These are phyloP conservation scores for Cymbopogon citratus DNA, from an alignment of 176 grass and related monocot species.

Conservation along the genomic window DNA sequence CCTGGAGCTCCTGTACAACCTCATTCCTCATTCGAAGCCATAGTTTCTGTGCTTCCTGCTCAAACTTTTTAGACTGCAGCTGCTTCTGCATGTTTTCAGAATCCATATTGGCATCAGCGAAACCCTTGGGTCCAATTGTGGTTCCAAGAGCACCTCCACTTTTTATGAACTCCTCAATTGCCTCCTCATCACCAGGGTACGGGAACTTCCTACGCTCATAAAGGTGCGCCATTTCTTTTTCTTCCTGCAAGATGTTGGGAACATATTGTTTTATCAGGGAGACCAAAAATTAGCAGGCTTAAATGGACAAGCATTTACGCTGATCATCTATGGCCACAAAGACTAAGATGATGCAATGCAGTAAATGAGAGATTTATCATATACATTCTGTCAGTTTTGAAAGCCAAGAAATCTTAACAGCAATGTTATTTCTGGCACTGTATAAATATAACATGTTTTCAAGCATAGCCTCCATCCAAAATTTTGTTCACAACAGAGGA, in stretches of 20 bases:
- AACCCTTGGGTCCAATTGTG: constrained; percentile 72
- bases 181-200: constrained; percentile 74
- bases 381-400: not conserved
- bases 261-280: not conserved
- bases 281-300: not conserved
- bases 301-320: not conserved
- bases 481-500: not conserved
- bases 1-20: constrained; percentile 76
- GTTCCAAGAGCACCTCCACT: constrained; percentile 67
- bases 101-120: constrained; percentile 66
- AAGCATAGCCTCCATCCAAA: not conserved
- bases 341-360: not conserved
- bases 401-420: not conserved
- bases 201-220: constrained; percentile 75
- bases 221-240: constrained; percentile 82
- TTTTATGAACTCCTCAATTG: constrained; percentile 83
- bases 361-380: not conserved
- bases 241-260: constrained; percentile 50
- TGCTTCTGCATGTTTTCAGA: constrained; percentile 79
- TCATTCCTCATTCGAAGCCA: constrained; percentile 90
- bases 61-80: constrained; percentile 69
- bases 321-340: not conserved
- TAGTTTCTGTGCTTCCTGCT: constrained; percentile 74
- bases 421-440: not conserved
- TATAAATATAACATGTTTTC: not conserved